These are phyloP conservation scores for Exophiala mesophila DNA, from an alignment of 2,329 filamentous ascomycete species.

Conservation along the genomic window DNA sequence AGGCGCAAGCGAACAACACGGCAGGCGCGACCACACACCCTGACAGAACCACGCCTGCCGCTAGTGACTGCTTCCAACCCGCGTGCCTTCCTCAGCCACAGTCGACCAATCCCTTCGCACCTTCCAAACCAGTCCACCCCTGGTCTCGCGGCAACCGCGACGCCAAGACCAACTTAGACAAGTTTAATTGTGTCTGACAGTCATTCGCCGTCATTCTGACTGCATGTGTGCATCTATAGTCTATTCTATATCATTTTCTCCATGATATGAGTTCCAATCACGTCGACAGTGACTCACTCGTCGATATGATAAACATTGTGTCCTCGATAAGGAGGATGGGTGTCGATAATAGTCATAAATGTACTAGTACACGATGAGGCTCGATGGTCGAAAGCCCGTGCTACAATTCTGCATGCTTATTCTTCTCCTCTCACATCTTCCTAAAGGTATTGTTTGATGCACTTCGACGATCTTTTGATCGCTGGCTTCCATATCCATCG, in stretches of 20 bases:
- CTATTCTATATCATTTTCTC: no score
- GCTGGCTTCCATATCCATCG: conserved; percentile 26
- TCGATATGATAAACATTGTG: no score
- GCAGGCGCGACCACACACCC: not conserved
- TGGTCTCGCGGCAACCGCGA: not conserved
- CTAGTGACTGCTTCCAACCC: not conserved
- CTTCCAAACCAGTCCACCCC: not conserved
- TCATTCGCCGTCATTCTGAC: not conserved
- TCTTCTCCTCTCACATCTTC: conserved; percentile 40
- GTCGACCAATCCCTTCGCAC: not conserved
- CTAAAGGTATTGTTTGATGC: conserved; percentile 47
- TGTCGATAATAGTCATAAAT: no score
- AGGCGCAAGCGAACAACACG: not conserved
- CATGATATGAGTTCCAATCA: no score
- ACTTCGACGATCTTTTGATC: conserved; percentile 41
- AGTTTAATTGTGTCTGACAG: no score
- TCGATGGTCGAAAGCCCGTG: no score
- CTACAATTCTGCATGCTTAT: no score
- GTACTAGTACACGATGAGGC: no score
- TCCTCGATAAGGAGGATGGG: no score
- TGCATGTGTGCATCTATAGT: conserved; percentile 4
- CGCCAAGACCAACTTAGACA: conserved; percentile 1
- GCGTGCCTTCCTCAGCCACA: not conserved
- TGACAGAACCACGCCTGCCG: no score
- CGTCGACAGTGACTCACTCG: no score